Percentiles rank a stretch among this genome's conserved stretches.
Evolutionary conservation across 164 flowering plant genomes (phyloP).

Genomic region (Pachysandra terminalis): DNA sequence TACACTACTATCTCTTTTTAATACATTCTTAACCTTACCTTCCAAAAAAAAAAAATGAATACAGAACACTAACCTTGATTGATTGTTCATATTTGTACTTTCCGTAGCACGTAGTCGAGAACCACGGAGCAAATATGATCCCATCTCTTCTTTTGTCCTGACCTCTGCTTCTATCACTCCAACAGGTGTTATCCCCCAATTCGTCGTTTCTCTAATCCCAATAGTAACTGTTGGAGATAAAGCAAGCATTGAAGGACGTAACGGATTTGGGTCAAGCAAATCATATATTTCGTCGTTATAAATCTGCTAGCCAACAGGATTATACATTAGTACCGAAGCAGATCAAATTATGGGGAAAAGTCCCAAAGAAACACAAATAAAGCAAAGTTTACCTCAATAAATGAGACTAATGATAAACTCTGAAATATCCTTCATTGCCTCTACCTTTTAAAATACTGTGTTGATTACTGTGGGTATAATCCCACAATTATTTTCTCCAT

Average conservation of each 20-base stretch:
- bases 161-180: slow-evolving; percentile 95
- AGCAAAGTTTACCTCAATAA: slow-evolving; percentile 70
- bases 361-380: neutral
- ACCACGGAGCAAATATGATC: slow-evolving; percentile 63
- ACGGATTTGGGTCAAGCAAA: slow-evolving; percentile 54
- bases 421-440: slow-evolving; percentile 36
- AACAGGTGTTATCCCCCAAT: slow-evolving; percentile 87
- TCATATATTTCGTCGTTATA: slow-evolving; percentile 96
- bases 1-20: too few species aligned
- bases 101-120: slow-evolving; percentile 86
- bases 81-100: too few species aligned
- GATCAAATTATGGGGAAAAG: too few species aligned
- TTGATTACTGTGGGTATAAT: slow-evolving; percentile 88
- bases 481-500: slow-evolving; percentile 54
- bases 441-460: slow-evolving; percentile 56
- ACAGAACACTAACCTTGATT: slow-evolving; percentile 64
- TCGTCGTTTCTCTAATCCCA: slow-evolving; percentile 83
- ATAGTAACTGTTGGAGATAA: slow-evolving; percentile 73
- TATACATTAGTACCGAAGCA: neutral
- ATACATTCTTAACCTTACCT: too few species aligned
- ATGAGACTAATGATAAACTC: slow-evolving; percentile 84
- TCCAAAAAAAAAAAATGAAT: too few species aligned
- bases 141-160: too few species aligned
- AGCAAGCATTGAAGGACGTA: slow-evolving; percentile 26
- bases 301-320: slow-evolving; percentile 43